Evolutionary conservation across 192 early-diverging fungal genomes (phyloP).

Genomic region (Coemansia sp.): DNA sequence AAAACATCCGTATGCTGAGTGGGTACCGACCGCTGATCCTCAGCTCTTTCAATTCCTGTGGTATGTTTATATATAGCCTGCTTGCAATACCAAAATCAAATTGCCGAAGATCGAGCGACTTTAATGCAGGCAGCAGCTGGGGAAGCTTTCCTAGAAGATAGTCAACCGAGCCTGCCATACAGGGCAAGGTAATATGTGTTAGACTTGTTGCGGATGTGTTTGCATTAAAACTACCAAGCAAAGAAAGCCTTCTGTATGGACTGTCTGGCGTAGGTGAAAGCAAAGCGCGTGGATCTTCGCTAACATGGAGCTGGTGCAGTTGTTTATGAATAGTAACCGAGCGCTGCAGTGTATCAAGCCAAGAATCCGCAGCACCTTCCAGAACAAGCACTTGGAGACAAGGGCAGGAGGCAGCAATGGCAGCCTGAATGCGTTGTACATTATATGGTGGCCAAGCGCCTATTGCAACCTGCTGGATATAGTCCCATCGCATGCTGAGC

Average conservation of each 20-base stretch:
- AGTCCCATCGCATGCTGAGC: constrained; percentile 30
- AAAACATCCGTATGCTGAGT: constrained; percentile 41
- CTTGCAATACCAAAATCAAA: constrained; percentile 30
- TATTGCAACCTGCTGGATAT: constrained; percentile 23
- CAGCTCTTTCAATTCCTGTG: constrained; percentile 13
- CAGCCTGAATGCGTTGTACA: constrained; percentile 30
- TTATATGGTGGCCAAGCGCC: constrained; percentile 52
- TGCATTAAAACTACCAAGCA: constrained; percentile 18
- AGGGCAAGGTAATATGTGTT: constrained; percentile 48
- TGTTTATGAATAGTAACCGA: constrained; percentile 25
- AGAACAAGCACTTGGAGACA: constrained; percentile 24
- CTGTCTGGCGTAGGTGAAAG: constrained; percentile 35
- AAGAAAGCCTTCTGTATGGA: constrained; percentile 9
- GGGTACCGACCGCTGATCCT: constrained; percentile 37
- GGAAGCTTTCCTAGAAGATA: constrained; percentile 30
- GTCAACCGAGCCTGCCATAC: constrained; percentile 31
- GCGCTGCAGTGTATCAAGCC: constrained; percentile 30
- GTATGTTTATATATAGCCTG: constrained; percentile 26
- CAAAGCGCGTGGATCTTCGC: constrained; percentile 37
- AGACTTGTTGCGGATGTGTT: constrained; percentile 8
- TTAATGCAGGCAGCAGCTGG: constrained; percentile 16
- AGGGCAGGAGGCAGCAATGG: constrained; percentile 20
- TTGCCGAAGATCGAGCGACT: constrained; percentile 38
- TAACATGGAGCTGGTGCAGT: constrained; percentile 36
- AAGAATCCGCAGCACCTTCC: constrained; percentile 40